A percentile compares a stretch with the other conserved stretches of the same genome.
These are phyloP conservation scores for Penicillium dipodomyicola DNA, from an alignment of 495 filamentous ascomycete genomes.

Conservation along the genomic window DNA sequence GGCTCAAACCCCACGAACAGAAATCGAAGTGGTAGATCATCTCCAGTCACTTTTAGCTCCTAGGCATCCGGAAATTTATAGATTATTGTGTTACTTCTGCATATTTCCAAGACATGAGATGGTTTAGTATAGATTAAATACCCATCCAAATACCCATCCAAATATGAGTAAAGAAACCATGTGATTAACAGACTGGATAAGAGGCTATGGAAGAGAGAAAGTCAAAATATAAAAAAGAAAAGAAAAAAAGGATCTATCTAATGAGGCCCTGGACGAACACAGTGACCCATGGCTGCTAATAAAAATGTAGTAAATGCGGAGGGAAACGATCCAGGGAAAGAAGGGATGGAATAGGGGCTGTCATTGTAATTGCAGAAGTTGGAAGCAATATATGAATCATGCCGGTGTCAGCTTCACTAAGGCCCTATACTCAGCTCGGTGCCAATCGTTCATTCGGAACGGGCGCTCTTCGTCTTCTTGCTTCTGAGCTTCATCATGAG, in stretches of 20 bases:
- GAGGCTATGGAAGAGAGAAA: background rate
- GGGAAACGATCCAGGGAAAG: background rate
- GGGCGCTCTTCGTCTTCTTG: conserved; percentile 44
- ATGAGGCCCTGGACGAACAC: background rate
- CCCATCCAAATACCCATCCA: background rate
- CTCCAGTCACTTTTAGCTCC: background rate
- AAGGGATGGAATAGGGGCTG: background rate
- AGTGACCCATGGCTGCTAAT: background rate
- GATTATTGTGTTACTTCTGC: too few relatives aligned
- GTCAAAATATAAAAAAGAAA: background rate
- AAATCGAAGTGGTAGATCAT: background rate
- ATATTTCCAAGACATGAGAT: background rate
- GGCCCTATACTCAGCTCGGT: background rate
- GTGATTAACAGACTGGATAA: background rate
- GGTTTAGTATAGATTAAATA: background rate
- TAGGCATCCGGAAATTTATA: too few relatives aligned
- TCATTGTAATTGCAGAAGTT: background rate
- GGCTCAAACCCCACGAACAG: background rate
- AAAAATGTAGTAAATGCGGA: background rate
- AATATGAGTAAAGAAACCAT: background rate
- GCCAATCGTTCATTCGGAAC: conserved; percentile 20
- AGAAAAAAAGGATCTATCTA: background rate
- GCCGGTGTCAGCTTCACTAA: background rate
- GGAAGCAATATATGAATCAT: background rate
- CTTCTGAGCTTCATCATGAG: conserved; percentile 46